Conservation (phyloP, 176 grass and related monocot genomes). For the Olyra latifolia region DNA sequence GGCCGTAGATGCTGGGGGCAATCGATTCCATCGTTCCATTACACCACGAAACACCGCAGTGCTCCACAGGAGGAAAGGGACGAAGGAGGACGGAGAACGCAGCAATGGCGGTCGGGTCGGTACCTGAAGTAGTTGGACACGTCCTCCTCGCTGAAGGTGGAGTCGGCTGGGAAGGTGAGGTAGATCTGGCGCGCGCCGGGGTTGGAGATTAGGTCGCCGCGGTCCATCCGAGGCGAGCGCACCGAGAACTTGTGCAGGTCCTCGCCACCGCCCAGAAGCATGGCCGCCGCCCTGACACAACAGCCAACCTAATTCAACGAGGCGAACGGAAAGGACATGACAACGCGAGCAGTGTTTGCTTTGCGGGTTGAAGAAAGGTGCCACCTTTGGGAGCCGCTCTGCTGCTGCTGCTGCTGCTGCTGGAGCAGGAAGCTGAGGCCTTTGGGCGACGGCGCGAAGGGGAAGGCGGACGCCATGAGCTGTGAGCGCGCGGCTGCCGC, state of each 20-base stretch:
- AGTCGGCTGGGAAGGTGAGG: conserved; percentile 82
- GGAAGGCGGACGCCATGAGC: conserved; percentile 62
- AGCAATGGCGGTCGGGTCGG: not conserved
- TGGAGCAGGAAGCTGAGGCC: conserved; percentile 50
- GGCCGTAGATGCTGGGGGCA: conserved; percentile 68
- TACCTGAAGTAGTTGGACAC: conserved; percentile 93
- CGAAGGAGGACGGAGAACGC: not conserved
- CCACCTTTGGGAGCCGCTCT: conserved; percentile 66
- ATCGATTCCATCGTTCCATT: not conserved
- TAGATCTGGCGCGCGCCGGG: conserved; percentile 77
- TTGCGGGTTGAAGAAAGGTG: not conserved
- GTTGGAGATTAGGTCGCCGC: conserved; percentile 49
- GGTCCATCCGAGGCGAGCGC: conserved; percentile 57
- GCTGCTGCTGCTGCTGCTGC: conserved; percentile 48
- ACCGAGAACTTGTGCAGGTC: conserved; percentile 55
- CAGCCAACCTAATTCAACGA: conserved; percentile 27
- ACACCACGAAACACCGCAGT: not conserved
- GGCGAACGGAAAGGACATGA: not conserved
- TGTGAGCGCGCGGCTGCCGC: conserved; percentile 41
- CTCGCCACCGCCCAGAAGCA: conserved; percentile 45
- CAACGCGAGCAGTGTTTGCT: not conserved
- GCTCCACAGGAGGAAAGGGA: not conserved
- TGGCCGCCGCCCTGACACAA: conserved; percentile 31
- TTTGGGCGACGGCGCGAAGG: conserved; percentile 56
- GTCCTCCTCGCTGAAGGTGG: conserved; percentile 83